A percentile compares a stretch with the other conserved stretches of the same genome.
phyloP scores from a whole-genome alignment of 306 rosid genomes.

The Datisca glomerata region DNA sequence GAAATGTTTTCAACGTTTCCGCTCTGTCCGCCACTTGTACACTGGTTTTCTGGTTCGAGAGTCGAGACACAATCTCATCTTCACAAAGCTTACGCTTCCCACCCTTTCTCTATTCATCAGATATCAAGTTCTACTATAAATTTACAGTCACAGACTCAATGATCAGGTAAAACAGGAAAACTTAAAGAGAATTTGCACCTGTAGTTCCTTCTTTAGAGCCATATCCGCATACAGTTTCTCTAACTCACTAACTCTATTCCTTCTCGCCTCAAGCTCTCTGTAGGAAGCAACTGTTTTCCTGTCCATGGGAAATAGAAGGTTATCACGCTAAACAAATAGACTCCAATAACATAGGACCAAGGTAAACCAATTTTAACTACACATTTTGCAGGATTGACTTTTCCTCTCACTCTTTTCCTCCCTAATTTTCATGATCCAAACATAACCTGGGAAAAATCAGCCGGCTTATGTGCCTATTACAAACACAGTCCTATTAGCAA shows the following conservation, averaged over 20 bases:
- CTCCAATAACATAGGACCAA: too few species aligned
- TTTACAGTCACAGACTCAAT: constrained; percentile 1
- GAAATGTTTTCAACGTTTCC: constrained; percentile 66
- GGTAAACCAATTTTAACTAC: too few species aligned
- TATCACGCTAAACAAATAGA: too few species aligned
- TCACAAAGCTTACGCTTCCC: constrained; percentile 66
- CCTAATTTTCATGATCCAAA: too few species aligned
- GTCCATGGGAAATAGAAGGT: too few species aligned
- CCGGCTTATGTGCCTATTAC: too few species aligned
- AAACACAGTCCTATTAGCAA: too few species aligned
- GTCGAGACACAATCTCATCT: constrained; percentile 63
- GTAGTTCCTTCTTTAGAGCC: constrained; percentile 62
- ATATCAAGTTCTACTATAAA: not conserved
- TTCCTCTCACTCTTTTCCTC: too few species aligned
- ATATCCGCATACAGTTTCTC: constrained; percentile 66
- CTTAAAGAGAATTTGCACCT: constrained; percentile 32
- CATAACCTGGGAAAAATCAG: too few species aligned
- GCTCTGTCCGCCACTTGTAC: constrained; percentile 72
- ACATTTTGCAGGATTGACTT: too few species aligned
- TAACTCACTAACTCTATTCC: constrained; percentile 35
- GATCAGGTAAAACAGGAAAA: not conserved
- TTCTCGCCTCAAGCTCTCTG: constrained; percentile 57
- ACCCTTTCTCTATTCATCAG: constrained; percentile 33
- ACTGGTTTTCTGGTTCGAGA: constrained; percentile 42
- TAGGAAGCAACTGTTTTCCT: constrained; percentile 57